phyloP scores from a whole-genome alignment of 2,329 filamentous ascomycete species.

The Akanthomyces muscarius region DNA sequence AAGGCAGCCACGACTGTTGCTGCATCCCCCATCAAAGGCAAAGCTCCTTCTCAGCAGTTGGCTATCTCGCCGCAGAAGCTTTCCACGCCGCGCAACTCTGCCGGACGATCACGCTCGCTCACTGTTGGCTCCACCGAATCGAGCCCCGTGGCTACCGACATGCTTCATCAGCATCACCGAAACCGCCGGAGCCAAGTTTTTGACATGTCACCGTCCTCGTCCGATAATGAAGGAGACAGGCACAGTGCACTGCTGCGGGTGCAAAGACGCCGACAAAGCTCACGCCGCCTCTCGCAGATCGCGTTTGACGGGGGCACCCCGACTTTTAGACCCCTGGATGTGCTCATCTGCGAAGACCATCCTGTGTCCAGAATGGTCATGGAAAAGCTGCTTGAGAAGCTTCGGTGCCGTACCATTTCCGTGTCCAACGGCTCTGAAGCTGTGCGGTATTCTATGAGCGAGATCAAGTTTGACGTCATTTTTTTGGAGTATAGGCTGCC shows the following conservation, averaged over 20 bases:
- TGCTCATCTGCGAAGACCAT: conserved; percentile 96
- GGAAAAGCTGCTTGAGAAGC: conserved; percentile 93
- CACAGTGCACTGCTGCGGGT: conserved; percentile 88
- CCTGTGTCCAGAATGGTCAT: conserved; percentile 97
- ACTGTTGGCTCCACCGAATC: conserved; percentile 94
- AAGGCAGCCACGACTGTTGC: conserved; percentile 55
- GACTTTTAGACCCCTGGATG: conserved; percentile 83
- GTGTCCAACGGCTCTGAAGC: conserved; percentile 88
- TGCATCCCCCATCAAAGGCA: conserved; percentile 54
- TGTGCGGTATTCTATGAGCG: conserved; percentile 87
- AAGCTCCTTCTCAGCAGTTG: conserved; percentile 48
- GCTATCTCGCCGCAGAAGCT: conserved; percentile 62
- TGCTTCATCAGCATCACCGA: conserved; percentile 69
- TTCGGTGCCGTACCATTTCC: conserved; percentile 89
- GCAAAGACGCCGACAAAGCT: conserved; percentile 90
- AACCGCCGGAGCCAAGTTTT: conserved; percentile 93
- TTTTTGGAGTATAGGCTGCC: conserved; percentile 97
- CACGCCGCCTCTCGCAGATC: conserved; percentile 88
- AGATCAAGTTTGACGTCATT: conserved; percentile 98
- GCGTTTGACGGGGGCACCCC: conserved; percentile 73
- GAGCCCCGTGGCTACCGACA: conserved; percentile 66
- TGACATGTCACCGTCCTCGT: conserved; percentile 94
- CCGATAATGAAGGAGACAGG: conserved; percentile 92
- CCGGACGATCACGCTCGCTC: conserved; percentile 74
- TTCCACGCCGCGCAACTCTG: conserved; percentile 57